A percentile compares a stretch with the other conserved stretches of the same genome.
Conservation (phyloP, 768 basidiomycete species). For the Agrocybe pediades region DNA sequence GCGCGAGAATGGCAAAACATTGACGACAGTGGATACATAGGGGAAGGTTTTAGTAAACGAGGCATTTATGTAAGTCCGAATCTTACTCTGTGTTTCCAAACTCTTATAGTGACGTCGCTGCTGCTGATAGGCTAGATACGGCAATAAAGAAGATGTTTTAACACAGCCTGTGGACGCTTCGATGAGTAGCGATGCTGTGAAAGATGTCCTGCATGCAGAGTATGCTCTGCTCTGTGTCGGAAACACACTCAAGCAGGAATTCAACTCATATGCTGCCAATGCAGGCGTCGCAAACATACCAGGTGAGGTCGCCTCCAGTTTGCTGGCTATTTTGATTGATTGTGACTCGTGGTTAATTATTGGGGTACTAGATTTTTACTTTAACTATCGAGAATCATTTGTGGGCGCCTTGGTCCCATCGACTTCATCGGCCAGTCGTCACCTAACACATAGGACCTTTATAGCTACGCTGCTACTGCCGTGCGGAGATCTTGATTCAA, state of each 20-base stretch:
- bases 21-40: constrained; percentile 13
- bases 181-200: constrained; percentile 3
- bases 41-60: constrained; percentile 16
- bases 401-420: constrained; percentile 17
- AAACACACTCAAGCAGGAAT: constrained; percentile 19
- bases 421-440: constrained; percentile 1
- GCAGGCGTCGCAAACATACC: not conserved
- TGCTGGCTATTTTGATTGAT: no score
- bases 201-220: constrained; percentile 14
- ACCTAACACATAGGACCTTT: constrained; percentile 19
- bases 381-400: constrained; percentile 23
- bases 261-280: constrained; percentile 7
- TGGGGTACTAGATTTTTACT: constrained; percentile 23
- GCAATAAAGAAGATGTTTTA: constrained; percentile 19
- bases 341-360: no score
- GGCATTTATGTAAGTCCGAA: constrained; percentile 22
- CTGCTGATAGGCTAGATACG: constrained; percentile 11
- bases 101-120: not conserved
- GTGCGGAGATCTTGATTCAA: constrained; percentile 19
- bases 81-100: not conserved
- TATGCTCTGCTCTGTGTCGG: constrained; percentile 19
- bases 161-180: constrained; percentile 11
- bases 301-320: not conserved
- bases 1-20: not conserved
- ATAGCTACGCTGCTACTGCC: constrained; percentile 28